Base-by-base conservation (phyloP, 2,329 filamentous ascomycete species). In the Aspergillus transmontanensis region DNA sequence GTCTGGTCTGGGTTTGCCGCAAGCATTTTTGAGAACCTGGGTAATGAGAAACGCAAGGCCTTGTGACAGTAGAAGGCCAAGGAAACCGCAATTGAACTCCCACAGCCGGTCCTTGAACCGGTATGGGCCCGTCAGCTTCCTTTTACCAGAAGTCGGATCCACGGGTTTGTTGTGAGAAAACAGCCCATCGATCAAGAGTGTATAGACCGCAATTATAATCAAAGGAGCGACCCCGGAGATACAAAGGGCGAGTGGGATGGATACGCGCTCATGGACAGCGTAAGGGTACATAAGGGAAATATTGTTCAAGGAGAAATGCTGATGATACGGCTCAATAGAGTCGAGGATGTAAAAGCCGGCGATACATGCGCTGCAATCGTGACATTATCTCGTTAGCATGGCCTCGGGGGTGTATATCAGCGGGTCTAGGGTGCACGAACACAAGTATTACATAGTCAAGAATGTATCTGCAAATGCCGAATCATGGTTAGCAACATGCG, bases 61-160 rank as follows among this genome's bases (percentile, higher is more conserved):
- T 61, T 86, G 82, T 36, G 84, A 81, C 46, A 87, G 73, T 19
- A 84, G 71, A 61, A 88, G 73, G n/a, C 86, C 86, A 30, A 88
- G 71, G 12, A 87, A 80, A 2, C 86, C 86, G 68, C 85, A 87
- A 69, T 88, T 88, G 69, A 87, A 76, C 73, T 88, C 85, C 86
- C 86, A 88, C n/a, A 87, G 71, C 23, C 85, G 79, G 67, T 87
- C 84, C 69, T 84, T 84, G 68, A 84, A 80, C 45, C 81, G 78
- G 69, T 86, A 86, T 58, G 79, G 82, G 0, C 81, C 77, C 58
- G 77, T 78, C 43, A 80, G 57, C 57, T 75, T 78, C 55, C 76
- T 75, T 65, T 79, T 76, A 57, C 77, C 74, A 11, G 73, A 72
- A n/a, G 63, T 65, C 19, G 73, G 60, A 28, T 76, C 66, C 41